Evolutionary conservation across 2,329 filamentous ascomycete genomes (phyloP), one percentile per base, ranked within the genome.

Genomic region (Fusarium longipes): DNA sequence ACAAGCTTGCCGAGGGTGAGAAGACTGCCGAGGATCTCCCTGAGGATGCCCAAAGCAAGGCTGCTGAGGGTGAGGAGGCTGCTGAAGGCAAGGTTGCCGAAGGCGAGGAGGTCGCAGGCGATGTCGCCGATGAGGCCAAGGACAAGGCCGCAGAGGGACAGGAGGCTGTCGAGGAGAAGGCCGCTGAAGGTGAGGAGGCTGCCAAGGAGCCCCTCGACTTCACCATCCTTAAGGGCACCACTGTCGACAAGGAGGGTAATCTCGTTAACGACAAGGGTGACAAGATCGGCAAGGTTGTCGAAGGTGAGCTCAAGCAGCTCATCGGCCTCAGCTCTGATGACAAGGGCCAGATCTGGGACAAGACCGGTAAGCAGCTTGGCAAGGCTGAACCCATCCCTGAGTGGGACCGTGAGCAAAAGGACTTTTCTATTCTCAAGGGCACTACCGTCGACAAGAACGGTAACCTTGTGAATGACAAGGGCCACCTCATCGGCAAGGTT

Each of bases 261-360:
- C 80, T 87, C n/a, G 82, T 87, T 43, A 82, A 85, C 66, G 79
- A 83, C 8, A 79, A 83, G 47, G 83, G 84, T 22, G 79, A 84
- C 42, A 74, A 86, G 9, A 80, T 91, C 65, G 90, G 87, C 25
- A 87, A 86, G 38, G 80, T 93, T 15, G 79, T 86, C 30, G 84
- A 89, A 67, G 90, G 90, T 27, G 85, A 88, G 33, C 70, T 86
- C 24, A 86, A 89, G 76, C 82, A 90, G 57, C 82, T 91, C n/a
- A 83, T 86, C 38, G 89, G 89, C 24, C 89, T 89, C 74, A 78
- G 82, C 30, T 87, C 91, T 20, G 89, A 91, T 55, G 81, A 88
- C n/a, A 87, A 91, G 49, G 89, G 89, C 8, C 88, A 91, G 43
- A 85, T 92, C 33, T 77, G 89, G 7, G 89, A 91, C 72, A 86